Conservation (phyloP, 1,284 basidiomycete species). For the Boletus semigastroideus region DNA sequence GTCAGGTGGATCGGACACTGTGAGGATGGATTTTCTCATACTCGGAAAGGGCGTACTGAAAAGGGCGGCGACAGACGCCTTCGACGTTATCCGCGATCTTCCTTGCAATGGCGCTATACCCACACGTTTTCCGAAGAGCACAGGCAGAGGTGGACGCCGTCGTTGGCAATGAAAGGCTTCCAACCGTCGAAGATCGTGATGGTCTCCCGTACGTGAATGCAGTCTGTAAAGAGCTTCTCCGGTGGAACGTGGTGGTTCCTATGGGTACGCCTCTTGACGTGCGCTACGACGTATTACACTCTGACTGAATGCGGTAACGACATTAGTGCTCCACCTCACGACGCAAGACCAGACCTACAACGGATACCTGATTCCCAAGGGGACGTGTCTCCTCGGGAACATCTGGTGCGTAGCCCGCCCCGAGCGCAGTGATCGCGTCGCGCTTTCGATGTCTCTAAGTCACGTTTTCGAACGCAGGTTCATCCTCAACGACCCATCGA, state of each 20-base stretch:
- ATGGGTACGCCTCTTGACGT: not conserved
- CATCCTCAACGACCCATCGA: conserved; percentile 9
- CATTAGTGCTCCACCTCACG: conserved; percentile 33
- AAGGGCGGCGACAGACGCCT: not conserved
- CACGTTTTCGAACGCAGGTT: conserved; percentile 6
- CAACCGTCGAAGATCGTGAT: conserved; percentile 8
- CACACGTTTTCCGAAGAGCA: not conserved
- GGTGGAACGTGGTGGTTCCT: not conserved
- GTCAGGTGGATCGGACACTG: conserved; percentile 24
- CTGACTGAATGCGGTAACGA: conserved; percentile 27
- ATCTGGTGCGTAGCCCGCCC: conserved; percentile 12
- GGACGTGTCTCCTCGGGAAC: conserved; percentile 23
- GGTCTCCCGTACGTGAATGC: conserved; percentile 16
- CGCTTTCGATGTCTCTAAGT: not conserved
- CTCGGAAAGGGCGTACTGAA: not conserved
- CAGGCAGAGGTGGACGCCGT: not conserved
- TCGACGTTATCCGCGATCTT: not conserved
- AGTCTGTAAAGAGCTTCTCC: not conserved
- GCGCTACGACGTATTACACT: too few relatives aligned
- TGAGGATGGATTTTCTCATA: not conserved
- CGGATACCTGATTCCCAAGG: conserved; percentile 41
- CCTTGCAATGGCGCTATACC: not conserved
- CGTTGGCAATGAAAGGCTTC: conserved; percentile 26
- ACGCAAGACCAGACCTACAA: conserved; percentile 35
- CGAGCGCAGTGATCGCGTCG: too few relatives aligned